phyloP scores from a whole-genome alignment of 768 basidiomycete genomes.

The Lactifluus volemus region DNA sequence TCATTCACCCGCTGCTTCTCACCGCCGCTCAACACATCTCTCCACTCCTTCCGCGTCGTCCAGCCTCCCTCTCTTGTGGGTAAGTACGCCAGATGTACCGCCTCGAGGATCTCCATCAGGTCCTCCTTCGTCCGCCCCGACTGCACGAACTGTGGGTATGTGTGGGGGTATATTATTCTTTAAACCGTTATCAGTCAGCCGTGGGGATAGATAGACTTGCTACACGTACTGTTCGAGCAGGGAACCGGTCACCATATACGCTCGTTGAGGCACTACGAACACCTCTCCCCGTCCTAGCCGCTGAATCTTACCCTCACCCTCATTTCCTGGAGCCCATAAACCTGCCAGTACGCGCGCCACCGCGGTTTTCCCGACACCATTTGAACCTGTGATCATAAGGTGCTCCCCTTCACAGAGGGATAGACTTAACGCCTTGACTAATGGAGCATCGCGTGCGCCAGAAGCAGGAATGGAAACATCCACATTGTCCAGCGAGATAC shows the following conservation, averaged over 20 bases:
- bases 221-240: slow-evolving; percentile 68
- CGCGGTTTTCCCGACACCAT: slow-evolving; percentile 87
- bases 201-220: background rate
- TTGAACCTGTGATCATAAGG: slow-evolving; percentile 87
- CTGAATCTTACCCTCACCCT: slow-evolving; percentile 27
- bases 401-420: slow-evolving; percentile 67
- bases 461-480: slow-evolving; percentile 51
- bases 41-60: slow-evolving; percentile 88
- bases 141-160: slow-evolving; percentile 61
- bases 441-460: slow-evolving; percentile 21
- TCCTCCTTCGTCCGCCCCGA: slow-evolving; percentile 57
- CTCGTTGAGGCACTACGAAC: slow-evolving; percentile 87
- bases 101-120: slow-evolving; percentile 66
- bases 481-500: slow-evolving; percentile 58
- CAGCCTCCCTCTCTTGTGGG: slow-evolving; percentile 86
- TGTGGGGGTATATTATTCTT: slow-evolving; percentile 83
- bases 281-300: slow-evolving; percentile 32
- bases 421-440: slow-evolving; percentile 66
- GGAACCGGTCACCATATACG: slow-evolving; percentile 86
- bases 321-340: slow-evolving; percentile 60
- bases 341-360: slow-evolving; percentile 85
- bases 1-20: slow-evolving; percentile 81
- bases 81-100: slow-evolving; percentile 78
- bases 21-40: slow-evolving; percentile 90
- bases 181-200: background rate